phyloP scores from a whole-genome alignment of 2,329 filamentous ascomycete genomes.

The Rhynchosporium agropyri region DNA sequence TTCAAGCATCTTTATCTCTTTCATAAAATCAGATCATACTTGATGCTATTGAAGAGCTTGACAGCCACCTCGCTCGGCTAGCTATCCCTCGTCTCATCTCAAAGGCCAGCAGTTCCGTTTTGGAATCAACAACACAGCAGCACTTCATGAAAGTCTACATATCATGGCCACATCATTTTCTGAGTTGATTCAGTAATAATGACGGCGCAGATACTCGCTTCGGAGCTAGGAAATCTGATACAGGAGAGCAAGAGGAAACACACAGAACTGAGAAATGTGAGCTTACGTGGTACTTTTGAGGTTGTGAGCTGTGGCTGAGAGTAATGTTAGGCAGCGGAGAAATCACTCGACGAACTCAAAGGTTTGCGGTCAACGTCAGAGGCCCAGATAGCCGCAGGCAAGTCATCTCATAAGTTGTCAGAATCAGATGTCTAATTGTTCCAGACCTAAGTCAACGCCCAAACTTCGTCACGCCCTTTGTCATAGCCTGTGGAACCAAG shows the following conservation, averaged over 20 bases:
- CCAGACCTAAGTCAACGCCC: conserved; percentile 79
- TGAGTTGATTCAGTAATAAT: conserved; percentile 51
- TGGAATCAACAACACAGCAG: conserved; percentile 16
- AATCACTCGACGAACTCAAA: conserved; percentile 88
- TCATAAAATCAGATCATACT: not conserved
- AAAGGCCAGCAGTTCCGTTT: conserved; percentile 11
- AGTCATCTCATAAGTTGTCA: conserved; percentile 17
- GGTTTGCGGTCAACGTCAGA: conserved; percentile 73
- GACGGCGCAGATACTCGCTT: conserved; percentile 87
- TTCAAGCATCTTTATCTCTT: not conserved
- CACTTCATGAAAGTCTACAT: conserved; percentile 7
- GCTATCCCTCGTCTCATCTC: conserved; percentile 7
- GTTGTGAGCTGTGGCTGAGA: conserved; percentile 29
- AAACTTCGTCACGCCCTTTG: conserved; percentile 89
- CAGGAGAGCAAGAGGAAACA: conserved; percentile 97
- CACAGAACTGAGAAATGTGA: conserved; percentile 80
- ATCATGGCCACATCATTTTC: conserved; percentile 10
- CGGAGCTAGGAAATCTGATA: conserved; percentile 86
- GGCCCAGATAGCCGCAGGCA: conserved; percentile 50
- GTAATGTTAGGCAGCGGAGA: conserved; percentile 75
- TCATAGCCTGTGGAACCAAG: conserved; percentile 87
- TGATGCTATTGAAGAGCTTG: no score
- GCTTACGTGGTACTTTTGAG: conserved; percentile 36
- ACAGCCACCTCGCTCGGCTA: conserved; percentile 3
- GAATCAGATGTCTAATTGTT: conserved; percentile 18